phyloP scores from a whole-genome alignment of 78 protist species.

The slime mould (Dictyostelium discoideum) region DNA sequence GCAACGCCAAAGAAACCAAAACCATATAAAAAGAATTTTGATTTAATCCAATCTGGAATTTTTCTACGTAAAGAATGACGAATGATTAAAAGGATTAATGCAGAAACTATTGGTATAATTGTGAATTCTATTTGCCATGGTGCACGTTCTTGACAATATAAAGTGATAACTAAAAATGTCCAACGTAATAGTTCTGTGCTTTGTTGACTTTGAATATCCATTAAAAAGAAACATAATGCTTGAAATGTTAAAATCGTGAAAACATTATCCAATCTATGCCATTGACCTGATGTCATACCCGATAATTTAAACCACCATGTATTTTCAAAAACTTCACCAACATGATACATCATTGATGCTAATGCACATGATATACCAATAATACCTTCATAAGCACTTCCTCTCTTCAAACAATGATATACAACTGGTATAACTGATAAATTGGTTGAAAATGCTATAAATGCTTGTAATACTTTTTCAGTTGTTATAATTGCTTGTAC shows the following conservation, averaged over 20 bases:
- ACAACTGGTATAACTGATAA: constrained; percentile 70
- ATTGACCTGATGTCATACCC: constrained; percentile 59
- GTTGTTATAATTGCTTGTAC: constrained; percentile 3
- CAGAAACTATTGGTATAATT: constrained; percentile 44
- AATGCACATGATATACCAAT: constrained; percentile 69
- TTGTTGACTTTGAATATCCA: constrained; percentile 54
- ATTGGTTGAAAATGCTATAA: constrained; percentile 60
- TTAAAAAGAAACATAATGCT: constrained; percentile 49
- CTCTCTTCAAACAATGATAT: constrained; percentile 44
- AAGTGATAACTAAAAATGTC: constrained; percentile 61
- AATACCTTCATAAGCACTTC: constrained; percentile 66
- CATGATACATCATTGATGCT: constrained; percentile 69
- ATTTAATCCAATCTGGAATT: constrained; percentile 61
- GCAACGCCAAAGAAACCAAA: constrained; percentile 31
- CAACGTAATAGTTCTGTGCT: constrained; percentile 43
- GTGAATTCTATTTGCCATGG: constrained; percentile 67
- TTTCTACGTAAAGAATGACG: constrained; percentile 2
- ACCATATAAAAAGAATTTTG: constrained; percentile 35
- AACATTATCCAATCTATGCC: constrained; percentile 79
- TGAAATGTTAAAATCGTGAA: constrained; percentile 72
- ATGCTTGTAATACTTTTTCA: constrained; percentile 45
- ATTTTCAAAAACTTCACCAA: constrained; percentile 70
- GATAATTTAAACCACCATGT: constrained; percentile 61
- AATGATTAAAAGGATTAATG: neutral
- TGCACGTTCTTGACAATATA: constrained; percentile 61